Conservation (phyloP, 805 yeast genomes). For the Yamadazyma laniorum region DNA sequence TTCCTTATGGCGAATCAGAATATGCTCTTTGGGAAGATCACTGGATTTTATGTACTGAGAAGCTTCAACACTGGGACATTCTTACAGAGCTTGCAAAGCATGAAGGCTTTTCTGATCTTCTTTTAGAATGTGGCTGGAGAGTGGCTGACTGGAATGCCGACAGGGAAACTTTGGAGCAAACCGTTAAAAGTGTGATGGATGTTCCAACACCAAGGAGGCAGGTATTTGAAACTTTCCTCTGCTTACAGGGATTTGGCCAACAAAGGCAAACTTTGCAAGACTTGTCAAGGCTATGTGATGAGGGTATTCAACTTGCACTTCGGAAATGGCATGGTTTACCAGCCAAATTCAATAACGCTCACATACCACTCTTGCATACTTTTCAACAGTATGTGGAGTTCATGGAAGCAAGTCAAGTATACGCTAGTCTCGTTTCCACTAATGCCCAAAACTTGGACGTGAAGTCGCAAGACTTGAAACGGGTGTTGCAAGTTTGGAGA, state of each 20-base stretch:
- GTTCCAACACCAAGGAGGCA: conserved; percentile 98
- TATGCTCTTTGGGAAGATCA: conserved; percentile 98
- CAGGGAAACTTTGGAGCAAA: conserved; percentile 88
- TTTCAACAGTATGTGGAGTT: conserved; percentile 98
- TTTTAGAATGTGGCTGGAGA: conserved; percentile 99
- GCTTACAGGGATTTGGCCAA: conserved; percentile 90
- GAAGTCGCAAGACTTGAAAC: conserved; percentile 89
- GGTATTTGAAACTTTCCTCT: conserved; percentile 89
- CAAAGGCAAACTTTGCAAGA: conserved; percentile 84
- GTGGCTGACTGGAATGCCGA: conserved; percentile 98
- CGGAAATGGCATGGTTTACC: conserved; percentile 94
- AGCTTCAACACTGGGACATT: conserved; percentile 97
- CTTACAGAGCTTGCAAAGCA: conserved; percentile 95
- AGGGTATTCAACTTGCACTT: conserved; percentile 89
- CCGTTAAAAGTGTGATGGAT: conserved; percentile 95
- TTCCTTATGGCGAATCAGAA: conserved; percentile 94
- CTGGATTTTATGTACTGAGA: conserved; percentile 97
- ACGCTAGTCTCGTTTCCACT: conserved; percentile 81
- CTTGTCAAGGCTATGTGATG: conserved; percentile 84
- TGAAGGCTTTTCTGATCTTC: conserved; percentile 92
- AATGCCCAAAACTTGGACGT: conserved; percentile 89
- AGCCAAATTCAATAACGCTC: conserved; percentile 72
- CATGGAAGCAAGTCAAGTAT: conserved; percentile 95
- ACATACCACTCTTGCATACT: conserved; percentile 83
- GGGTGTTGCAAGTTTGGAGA: conserved; percentile 96